Percentiles rank a stretch among this genome's conserved stretches.
These are phyloP conservation scores for Ascochyta pisi DNA, from an alignment of 2,329 filamentous ascomycete species.

Conservation along the genomic window DNA sequence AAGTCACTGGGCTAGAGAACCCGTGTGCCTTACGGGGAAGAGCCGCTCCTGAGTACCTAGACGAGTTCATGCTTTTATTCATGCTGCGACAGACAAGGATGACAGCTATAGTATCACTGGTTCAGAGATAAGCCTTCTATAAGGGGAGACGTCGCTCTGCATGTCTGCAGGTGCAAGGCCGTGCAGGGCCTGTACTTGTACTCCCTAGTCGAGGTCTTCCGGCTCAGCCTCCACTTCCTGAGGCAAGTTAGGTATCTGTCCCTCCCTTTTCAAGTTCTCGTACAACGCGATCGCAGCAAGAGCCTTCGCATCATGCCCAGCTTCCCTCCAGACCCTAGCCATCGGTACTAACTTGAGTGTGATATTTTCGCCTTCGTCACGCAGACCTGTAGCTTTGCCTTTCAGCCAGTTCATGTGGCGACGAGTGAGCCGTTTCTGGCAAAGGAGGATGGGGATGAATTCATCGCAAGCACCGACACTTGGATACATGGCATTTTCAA, in stretches of 20 bases:
- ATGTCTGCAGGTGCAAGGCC: too few species aligned
- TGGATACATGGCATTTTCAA: slow-evolving; percentile 58
- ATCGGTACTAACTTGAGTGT: slow-evolving; percentile 63
- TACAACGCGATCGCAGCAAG: slow-evolving; percentile 64
- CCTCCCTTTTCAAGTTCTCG: slow-evolving; percentile 57
- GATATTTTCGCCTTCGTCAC: slow-evolving; percentile 65
- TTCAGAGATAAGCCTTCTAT: too few species aligned
- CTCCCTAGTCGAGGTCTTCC: neutral
- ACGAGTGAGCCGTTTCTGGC: slow-evolving; percentile 59
- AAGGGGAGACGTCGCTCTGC: too few species aligned
- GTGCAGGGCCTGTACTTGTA: too few species aligned
- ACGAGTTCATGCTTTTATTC: too few species aligned
- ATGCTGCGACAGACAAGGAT: too few species aligned
- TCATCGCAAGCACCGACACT: slow-evolving; percentile 65
- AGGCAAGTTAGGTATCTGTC: slow-evolving; percentile 46
- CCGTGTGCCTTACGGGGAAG: too few species aligned
- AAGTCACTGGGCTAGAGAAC: too few species aligned
- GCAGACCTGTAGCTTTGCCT: slow-evolving; percentile 62
- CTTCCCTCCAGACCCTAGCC: slow-evolving; percentile 61
- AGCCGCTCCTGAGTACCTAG: too few species aligned
- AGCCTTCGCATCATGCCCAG: slow-evolving; percentile 62
- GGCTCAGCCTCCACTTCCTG: slow-evolving; percentile 22
- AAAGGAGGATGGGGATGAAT: slow-evolving; percentile 64
- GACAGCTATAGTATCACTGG: too few species aligned
- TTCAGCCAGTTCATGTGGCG: slow-evolving; percentile 58